Percentiles rank a stretch among this genome's conserved stretches.
phyloP scores from a whole-genome alignment of 139 green algal species.

The Nannochloris sp. region DNA sequence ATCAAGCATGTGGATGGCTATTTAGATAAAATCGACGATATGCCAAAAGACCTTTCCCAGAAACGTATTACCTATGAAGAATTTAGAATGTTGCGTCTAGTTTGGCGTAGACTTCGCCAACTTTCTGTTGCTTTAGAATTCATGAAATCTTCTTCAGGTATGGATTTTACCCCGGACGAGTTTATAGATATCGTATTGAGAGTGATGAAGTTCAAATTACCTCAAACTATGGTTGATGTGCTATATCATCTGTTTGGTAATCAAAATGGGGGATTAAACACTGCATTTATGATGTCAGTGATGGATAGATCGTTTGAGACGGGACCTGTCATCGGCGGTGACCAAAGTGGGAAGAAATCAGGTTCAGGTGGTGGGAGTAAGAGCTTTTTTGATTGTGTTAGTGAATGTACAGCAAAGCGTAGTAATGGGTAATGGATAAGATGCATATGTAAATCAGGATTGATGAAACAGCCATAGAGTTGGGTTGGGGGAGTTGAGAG shows the following conservation, averaged over 20 bases:
- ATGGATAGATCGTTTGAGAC: constrained; percentile 1
- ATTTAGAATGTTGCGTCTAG: constrained; percentile 4
- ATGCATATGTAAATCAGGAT: too few species aligned
- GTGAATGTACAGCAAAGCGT: background rate
- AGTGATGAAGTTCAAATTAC: constrained; percentile 10
- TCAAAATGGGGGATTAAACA: background rate
- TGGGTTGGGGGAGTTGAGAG: too few species aligned
- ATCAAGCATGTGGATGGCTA: constrained; percentile 25
- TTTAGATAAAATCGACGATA: constrained; percentile 22
- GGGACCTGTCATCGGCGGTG: background rate
- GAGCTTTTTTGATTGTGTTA: background rate
- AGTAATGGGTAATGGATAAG: too few species aligned
- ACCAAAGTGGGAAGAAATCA: background rate
- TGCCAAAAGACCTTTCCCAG: constrained; percentile 12
- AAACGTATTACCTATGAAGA: constrained; percentile 10
- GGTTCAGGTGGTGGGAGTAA: background rate
- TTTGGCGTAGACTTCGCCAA: background rate
- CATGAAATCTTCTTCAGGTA: background rate
- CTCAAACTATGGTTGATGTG: background rate
- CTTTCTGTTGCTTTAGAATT: constrained; percentile 19
- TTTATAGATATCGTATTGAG: constrained; percentile 5
- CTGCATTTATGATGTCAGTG: constrained; percentile 8
- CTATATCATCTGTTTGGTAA: constrained; percentile 21
- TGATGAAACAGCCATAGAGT: too few species aligned
- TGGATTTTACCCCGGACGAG: background rate